These are phyloP conservation scores for Axilococcus clingmanii DNA, from an alignment of 139 green algal species.

Conservation along the genomic window DNA sequence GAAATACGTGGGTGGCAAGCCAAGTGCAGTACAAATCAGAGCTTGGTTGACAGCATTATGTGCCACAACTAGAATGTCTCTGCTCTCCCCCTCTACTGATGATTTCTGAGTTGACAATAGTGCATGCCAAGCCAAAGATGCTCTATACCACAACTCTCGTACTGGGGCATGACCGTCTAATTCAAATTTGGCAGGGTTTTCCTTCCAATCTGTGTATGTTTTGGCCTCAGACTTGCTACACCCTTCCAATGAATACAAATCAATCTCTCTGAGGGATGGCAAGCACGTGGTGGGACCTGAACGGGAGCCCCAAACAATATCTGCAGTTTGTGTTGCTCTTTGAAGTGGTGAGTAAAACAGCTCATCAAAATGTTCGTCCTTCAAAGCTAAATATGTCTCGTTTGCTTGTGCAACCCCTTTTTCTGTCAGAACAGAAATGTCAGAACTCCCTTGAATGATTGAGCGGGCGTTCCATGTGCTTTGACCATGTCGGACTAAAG, in stretches of 20 bases:
- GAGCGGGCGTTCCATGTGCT: slow-evolving; percentile 90
- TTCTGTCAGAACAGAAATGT: slow-evolving; percentile 76
- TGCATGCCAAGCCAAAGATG: slow-evolving; percentile 71
- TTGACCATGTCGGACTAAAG: slow-evolving; percentile 89
- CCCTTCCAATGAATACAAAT: slow-evolving; percentile 94
- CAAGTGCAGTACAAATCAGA: slow-evolving; percentile 65
- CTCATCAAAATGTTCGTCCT: slow-evolving; percentile 46
- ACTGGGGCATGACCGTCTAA: slow-evolving; percentile 78
- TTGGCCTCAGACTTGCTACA: slow-evolving; percentile 81
- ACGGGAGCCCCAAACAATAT: slow-evolving; percentile 61
- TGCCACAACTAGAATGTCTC: slow-evolving; percentile 71
- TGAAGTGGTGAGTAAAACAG: slow-evolving; percentile 65
- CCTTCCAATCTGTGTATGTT: slow-evolving; percentile 70
- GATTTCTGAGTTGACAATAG: slow-evolving; percentile 36
- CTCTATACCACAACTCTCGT: slow-evolving; percentile 73
- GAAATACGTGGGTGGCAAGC: slow-evolving; percentile 69
- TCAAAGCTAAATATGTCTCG: slow-evolving; percentile 50
- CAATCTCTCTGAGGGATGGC: slow-evolving; percentile 77
- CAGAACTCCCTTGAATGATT: slow-evolving; percentile 80
- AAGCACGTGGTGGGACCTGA: slow-evolving; percentile 14
- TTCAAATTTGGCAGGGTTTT: slow-evolving; percentile 59
- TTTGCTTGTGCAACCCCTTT: slow-evolving; percentile 77
- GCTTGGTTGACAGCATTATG: slow-evolving; percentile 94
- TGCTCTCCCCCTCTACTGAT: slow-evolving; percentile 1
- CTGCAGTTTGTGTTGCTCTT: slow-evolving; percentile 64